These are phyloP conservation scores for Limnanthes douglasii DNA, from an alignment of 345 rosid genomes.

Conservation along the genomic window DNA sequence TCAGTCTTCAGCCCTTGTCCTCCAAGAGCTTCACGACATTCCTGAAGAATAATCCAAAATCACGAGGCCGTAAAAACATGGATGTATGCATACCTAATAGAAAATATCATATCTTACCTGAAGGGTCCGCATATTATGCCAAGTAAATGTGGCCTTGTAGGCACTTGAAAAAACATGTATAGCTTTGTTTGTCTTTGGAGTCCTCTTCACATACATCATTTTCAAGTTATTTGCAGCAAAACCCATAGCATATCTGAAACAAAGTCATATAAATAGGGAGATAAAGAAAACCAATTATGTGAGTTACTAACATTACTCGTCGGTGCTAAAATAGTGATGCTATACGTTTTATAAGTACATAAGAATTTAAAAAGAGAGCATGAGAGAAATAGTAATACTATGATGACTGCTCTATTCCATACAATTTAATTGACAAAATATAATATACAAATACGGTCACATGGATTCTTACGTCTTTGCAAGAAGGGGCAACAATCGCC, in stretches of 20 bases:
- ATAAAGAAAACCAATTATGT: background rate
- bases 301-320: too few species aligned
- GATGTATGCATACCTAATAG: background rate
- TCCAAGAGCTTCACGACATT: slow-evolving; percentile 97
- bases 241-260: slow-evolving; percentile 69
- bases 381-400: too few species aligned
- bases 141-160: slow-evolving; percentile 55
- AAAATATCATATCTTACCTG: slow-evolving; percentile 34
- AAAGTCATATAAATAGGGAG: background rate
- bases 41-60: slow-evolving; percentile 20
- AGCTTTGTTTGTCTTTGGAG: slow-evolving; percentile 61
- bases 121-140: slow-evolving; percentile 95
- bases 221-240: slow-evolving; percentile 73
- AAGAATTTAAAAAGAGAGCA: too few species aligned
- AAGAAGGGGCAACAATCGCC: slow-evolving; percentile 83
- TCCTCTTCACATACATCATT: slow-evolving; percentile 56
- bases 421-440: too few species aligned
- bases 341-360: too few species aligned
- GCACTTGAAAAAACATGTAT: slow-evolving; percentile 82
- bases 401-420: too few species aligned
- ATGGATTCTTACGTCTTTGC: slow-evolving; percentile 62
- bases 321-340: too few species aligned
- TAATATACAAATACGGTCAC: background rate
- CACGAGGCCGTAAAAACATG: background rate
- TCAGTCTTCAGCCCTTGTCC: slow-evolving; percentile 94